Evolutionary conservation across 805 yeast genomes (phyloP).

Genomic region (Danielia reshetovae): DNA sequence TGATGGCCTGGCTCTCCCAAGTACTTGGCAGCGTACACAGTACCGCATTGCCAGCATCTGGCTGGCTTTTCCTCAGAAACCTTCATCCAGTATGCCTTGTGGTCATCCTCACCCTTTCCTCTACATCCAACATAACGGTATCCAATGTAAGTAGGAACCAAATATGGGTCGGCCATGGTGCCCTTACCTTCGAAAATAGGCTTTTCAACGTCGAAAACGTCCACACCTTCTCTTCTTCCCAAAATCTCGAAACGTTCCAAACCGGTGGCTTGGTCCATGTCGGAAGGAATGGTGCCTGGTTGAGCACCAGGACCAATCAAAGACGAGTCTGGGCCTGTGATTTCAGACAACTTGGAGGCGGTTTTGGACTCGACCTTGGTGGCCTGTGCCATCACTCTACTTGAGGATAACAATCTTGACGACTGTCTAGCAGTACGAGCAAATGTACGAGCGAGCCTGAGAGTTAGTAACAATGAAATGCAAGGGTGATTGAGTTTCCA

Average conservation of each 20-base stretch:
- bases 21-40: constrained; percentile 84
- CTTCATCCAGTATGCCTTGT: constrained; percentile 86
- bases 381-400: constrained; percentile 24
- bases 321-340: constrained; percentile 64
- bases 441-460: constrained; percentile 36
- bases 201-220: constrained; percentile 85
- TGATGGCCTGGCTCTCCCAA: constrained; percentile 75
- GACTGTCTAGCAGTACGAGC: constrained; percentile 30
- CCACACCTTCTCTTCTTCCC: constrained; percentile 94
- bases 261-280: constrained; percentile 97
- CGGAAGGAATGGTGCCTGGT: constrained; percentile 84
- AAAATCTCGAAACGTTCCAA: constrained; percentile 92
- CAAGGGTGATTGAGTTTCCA: no score
- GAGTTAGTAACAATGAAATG: constrained; percentile 17
- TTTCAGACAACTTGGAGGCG: constrained; percentile 70
- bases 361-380: constrained; percentile 47
- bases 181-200: constrained; percentile 86
- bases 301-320: constrained; percentile 90
- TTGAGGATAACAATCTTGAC: constrained; percentile 34
- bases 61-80: constrained; percentile 78
- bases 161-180: constrained; percentile 82
- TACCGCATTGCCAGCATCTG: constrained; percentile 99
- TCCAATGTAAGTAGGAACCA: constrained; percentile 87
- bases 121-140: constrained; percentile 96
- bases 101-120: constrained; percentile 92